These are phyloP conservation scores for Pouteria campechiana DNA, from an alignment of 179 eudicot genomes.

Conservation along the genomic window DNA sequence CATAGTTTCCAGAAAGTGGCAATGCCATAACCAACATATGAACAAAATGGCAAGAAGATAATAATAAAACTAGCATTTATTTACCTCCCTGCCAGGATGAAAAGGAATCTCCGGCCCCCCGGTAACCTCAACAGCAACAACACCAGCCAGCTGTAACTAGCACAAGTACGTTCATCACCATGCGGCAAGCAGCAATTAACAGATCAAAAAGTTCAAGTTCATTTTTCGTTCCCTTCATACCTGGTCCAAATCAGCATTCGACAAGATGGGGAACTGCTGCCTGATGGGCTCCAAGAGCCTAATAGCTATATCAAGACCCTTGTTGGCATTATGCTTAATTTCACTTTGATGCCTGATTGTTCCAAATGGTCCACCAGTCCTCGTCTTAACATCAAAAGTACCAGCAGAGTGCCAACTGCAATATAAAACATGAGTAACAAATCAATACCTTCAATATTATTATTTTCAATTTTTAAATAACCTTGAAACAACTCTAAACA, in stretches of 20 bases:
- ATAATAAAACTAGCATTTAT: constrained; percentile 3
- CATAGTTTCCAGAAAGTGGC: no score
- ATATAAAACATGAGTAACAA: no score
- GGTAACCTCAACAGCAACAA: constrained; percentile 81
- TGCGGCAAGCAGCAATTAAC: not conserved
- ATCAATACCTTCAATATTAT: no score
- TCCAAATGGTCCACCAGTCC: constrained; percentile 96
- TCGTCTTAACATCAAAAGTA: constrained; percentile 58
- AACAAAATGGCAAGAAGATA: no score
- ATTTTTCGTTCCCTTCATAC: no score
- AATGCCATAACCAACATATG: no score
- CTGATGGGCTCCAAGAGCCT: constrained; percentile 71
- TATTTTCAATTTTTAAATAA: no score
- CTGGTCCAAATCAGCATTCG: constrained; percentile 78
- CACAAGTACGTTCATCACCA: not conserved
- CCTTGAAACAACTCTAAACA: no score
- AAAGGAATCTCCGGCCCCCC: constrained; percentile 89
- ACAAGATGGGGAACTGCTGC: constrained; percentile 66
- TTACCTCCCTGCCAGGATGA: constrained; percentile 85
- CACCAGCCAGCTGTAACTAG: constrained; percentile 48
- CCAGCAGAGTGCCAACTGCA: constrained; percentile 99
- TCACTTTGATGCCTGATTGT: constrained; percentile 74
- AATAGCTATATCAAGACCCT: constrained; percentile 75
- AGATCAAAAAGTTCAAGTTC: not conserved
- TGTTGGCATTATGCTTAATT: constrained; percentile 68